phyloP scores from a whole-genome alignment of 345 rosid genomes.

The Boechera divaricarpa region DNA sequence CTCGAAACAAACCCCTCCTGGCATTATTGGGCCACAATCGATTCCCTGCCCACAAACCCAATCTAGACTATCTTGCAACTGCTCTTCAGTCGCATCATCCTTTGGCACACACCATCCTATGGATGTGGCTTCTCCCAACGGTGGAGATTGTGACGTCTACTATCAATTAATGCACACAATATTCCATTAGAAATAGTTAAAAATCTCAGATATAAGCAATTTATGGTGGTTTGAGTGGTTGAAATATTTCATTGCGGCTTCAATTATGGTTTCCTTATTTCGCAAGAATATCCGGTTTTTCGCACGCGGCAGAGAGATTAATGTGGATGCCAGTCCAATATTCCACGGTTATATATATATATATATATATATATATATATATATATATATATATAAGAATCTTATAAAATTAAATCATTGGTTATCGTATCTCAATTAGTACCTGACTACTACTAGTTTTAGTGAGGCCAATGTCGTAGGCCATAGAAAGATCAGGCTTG shows the following conservation, averaged over 20 bases:
- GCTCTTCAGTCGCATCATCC: constrained; percentile 54
- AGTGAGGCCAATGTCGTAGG: constrained; percentile 68
- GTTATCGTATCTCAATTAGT: constrained; percentile 5
- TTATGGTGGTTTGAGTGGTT: background rate
- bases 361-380: too few relatives aligned
- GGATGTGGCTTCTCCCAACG: constrained; percentile 42
- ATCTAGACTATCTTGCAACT: constrained; percentile 76
- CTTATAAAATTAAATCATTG: background rate
- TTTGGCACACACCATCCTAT: constrained; percentile 75
- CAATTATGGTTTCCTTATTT: background rate
- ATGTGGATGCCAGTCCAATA: background rate
- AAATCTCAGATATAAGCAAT: background rate
- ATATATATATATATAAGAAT: too few relatives aligned
- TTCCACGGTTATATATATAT: background rate
- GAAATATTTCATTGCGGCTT: background rate
- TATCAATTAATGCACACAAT: constrained; percentile 7
- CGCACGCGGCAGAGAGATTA: background rate
- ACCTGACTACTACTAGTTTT: constrained; percentile 50
- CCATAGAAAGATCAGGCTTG: constrained; percentile 69
- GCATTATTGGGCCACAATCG: constrained; percentile 66
- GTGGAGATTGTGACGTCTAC: constrained; percentile 37
- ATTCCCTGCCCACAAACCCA: constrained; percentile 71
- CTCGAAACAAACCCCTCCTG: constrained; percentile 77
- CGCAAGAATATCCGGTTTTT: background rate
- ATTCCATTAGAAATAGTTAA: constrained; percentile 2